phyloP scores from a whole-genome alignment of 441 rosid genomes.

The Populus hybrid region DNA sequence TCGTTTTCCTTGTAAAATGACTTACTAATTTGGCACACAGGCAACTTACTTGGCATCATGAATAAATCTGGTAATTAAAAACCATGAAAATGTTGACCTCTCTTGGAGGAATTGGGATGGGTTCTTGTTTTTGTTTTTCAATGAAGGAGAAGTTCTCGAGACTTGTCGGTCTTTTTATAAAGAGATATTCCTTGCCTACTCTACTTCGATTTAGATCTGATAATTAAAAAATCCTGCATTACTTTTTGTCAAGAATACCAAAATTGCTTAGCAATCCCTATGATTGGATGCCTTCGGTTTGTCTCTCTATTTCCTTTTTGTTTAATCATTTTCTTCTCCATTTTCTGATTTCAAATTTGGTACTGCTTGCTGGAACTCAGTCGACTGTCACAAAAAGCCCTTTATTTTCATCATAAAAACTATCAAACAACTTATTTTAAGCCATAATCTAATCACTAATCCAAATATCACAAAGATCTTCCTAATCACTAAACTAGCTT shows the following conservation, averaged over 20 bases:
- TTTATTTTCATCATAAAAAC: not conserved
- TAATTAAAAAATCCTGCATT: not conserved
- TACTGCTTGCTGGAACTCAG: not conserved
- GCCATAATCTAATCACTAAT: not conserved
- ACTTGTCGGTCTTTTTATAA: not conserved
- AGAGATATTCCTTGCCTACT: constrained; percentile 1
- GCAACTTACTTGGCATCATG: not conserved
- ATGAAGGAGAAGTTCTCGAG: not conserved
- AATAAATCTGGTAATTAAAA: not conserved
- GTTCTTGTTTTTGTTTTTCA: not conserved
- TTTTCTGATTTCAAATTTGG: not conserved
- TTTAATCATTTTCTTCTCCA: not conserved
- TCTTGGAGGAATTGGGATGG: not conserved
- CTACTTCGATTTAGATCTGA: not conserved
- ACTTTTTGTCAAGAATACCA: not conserved
- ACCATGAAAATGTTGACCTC: not conserved
- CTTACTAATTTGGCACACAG: constrained; percentile 1
- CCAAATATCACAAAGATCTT: not conserved
- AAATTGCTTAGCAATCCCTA: not conserved
- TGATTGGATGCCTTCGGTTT: not conserved
- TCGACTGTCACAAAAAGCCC: not conserved
- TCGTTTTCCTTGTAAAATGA: not conserved
- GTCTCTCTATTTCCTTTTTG: not conserved
- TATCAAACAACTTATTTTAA: not conserved
- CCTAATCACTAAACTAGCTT: not conserved